Conservation (phyloP, 169 alveolate genomes). For the Plasmodium coatneyi region DNA sequence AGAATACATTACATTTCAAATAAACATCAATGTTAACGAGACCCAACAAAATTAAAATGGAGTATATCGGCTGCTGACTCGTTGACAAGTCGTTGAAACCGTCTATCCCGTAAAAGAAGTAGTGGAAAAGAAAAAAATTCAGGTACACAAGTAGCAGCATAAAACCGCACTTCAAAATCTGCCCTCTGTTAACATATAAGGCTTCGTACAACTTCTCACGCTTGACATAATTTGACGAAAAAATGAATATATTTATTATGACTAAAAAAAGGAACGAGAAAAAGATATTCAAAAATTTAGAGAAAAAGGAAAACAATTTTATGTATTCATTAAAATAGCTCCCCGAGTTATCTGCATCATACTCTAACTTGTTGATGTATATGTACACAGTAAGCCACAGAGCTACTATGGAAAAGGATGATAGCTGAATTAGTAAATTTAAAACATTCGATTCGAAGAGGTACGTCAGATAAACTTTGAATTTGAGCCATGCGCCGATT, state of each 20-base stretch:
- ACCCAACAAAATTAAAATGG: slow-evolving; percentile 49
- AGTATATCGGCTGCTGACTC: slow-evolving; percentile 35
- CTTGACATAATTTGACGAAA: slow-evolving; percentile 37
- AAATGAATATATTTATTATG: slow-evolving; percentile 46
- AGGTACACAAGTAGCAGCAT: slow-evolving; percentile 41
- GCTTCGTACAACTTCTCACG: slow-evolving; percentile 59
- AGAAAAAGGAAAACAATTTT: slow-evolving; percentile 16
- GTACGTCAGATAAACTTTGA: slow-evolving; percentile 39
- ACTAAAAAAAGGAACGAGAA: slow-evolving; percentile 29
- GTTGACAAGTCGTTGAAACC: slow-evolving; percentile 41
- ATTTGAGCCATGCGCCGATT: not conserved
- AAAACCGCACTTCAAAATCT: slow-evolving; percentile 20
- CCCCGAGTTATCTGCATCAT: not conserved
- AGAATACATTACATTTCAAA: slow-evolving; percentile 35
- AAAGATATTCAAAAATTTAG: slow-evolving; percentile 34
- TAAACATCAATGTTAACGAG: slow-evolving; percentile 45
- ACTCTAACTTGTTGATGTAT: slow-evolving; percentile 37
- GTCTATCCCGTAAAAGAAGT: slow-evolving; percentile 67
- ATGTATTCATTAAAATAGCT: slow-evolving; percentile 23
- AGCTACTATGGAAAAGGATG: slow-evolving; percentile 1
- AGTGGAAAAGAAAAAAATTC: slow-evolving; percentile 48
- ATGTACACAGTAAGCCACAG: slow-evolving; percentile 52
- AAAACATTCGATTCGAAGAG: slow-evolving; percentile 29
- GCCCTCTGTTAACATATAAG: slow-evolving; percentile 38
- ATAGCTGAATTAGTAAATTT: slow-evolving; percentile 25